Evolutionary conservation across 208 protist species (phyloP), one percentile per base, ranked within the genome.

Genomic region (Wallacemonas rigidus): DNA sequence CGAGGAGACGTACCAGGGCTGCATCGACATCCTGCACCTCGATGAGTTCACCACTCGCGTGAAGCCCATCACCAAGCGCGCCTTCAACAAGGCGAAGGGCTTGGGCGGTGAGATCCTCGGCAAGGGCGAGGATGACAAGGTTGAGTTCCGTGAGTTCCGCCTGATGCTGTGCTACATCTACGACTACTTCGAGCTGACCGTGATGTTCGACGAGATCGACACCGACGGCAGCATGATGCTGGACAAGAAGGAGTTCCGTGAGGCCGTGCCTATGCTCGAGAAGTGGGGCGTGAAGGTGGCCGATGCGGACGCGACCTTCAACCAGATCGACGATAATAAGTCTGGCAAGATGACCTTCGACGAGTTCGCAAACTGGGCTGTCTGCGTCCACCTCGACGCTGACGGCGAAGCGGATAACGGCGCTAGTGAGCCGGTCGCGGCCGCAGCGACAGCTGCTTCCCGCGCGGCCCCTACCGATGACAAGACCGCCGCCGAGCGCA

Each of bases 151-250:
- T 9, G 83, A 88, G 74, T 88, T 88, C 77, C 75, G 80, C 69
- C 55, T 82, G 54, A 72, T 88, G 68, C 72, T 88, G 14, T 77
- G 75, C 69, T 76, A 39, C 45, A 60, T 73, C 57, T 63, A 63
- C 69, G 54, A 73, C 69, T 55, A 73, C 55, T 57, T 73, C 55
- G 69, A 62, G 48, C 75, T 87, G 75, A 85, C 61, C n/a, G 72
- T 85, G 14, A 87, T 90, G 79, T 90, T 90, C 63, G 81, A 90
- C 69, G 64, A 70, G 56, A 85, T 90, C 57, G 85, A 90, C 67
- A 74, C 74, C 14, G 69, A 67, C 41, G 79, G 79, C 64, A 83
- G 85, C 71, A 71, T 74, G 58, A 63, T 82, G 43, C 47, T 89
- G 17, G 72, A 85, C 64, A 36, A 72, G 39, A 56, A 81, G 15